A percentile compares a stretch with the other conserved stretches of the same genome.
Evolutionary conservation across 1,284 basidiomycete genomes (phyloP).

Genomic region (Takashimella koratensis): DNA sequence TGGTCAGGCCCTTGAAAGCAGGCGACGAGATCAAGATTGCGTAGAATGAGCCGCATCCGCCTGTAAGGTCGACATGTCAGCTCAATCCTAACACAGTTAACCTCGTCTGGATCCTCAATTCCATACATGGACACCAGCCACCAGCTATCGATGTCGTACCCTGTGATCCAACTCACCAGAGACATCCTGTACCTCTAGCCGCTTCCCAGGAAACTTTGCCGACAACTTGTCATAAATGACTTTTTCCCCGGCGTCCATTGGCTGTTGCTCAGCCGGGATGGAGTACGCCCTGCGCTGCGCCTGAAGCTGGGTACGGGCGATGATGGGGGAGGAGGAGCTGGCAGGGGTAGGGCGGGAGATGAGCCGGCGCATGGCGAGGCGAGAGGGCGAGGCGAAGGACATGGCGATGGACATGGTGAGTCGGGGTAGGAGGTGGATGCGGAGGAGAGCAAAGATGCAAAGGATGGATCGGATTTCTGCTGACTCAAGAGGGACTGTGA

Average conservation of each 20-base stretch:
- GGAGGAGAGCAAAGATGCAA: too few relatives aligned
- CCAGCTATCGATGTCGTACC: too few relatives aligned
- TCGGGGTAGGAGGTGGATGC: constrained; percentile 4
- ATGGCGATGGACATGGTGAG: neutral
- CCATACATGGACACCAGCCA: too few relatives aligned
- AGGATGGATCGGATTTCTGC: too few relatives aligned
- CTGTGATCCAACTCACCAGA: too few relatives aligned
- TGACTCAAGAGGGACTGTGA: too few relatives aligned
- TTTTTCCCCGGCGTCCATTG: constrained; percentile 60
- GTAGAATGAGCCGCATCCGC: constrained; percentile 95
- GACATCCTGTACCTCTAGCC: constrained; percentile 78
- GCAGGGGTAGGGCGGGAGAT: constrained; percentile 2
- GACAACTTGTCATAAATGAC: constrained; percentile 69
- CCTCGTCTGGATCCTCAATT: too few relatives aligned
- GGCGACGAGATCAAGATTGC: constrained; percentile 83
- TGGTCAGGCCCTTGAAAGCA: constrained; percentile 78
- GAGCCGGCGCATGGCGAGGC: neutral
- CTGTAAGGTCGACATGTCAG: constrained; percentile 50
- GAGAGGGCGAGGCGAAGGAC: neutral
- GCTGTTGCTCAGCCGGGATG: constrained; percentile 4
- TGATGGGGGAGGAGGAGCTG: neutral
- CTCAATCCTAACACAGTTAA: too few relatives aligned
- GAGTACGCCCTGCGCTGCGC: constrained; percentile 9
- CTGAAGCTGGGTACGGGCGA: constrained; percentile 5
- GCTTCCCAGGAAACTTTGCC: constrained; percentile 67